phyloP scores from a whole-genome alignment of 2,329 filamentous ascomycete species.

The Dothidotthia symphoricarpi region DNA sequence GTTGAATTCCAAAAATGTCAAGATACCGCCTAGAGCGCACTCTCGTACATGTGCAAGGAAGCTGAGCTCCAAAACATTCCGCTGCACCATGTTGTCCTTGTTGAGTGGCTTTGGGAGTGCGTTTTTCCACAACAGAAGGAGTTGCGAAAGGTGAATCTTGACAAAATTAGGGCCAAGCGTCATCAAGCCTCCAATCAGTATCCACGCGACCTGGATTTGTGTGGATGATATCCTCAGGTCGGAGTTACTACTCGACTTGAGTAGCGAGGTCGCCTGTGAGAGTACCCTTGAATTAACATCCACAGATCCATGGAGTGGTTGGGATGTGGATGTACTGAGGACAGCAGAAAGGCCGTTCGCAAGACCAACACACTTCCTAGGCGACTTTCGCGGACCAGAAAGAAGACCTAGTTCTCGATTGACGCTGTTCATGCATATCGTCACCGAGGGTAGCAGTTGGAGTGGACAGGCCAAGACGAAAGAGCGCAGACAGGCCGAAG shows the following conservation, averaged over 20 bases:
- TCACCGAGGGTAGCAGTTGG: slow-evolving; percentile 85
- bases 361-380: slow-evolving; percentile 82
- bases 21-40: slow-evolving; percentile 85
- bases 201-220: slow-evolving; percentile 97
- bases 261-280: slow-evolving; percentile 82
- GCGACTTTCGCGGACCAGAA: slow-evolving; percentile 70
- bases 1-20: slow-evolving; percentile 92
- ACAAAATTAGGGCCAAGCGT: slow-evolving; percentile 96
- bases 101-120: slow-evolving; percentile 91
- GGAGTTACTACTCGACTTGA: slow-evolving; percentile 89
- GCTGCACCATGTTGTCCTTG: slow-evolving; percentile 82
- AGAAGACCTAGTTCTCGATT: slow-evolving; percentile 80
- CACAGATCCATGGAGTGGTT: slow-evolving; percentile 89
- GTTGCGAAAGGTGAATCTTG: slow-evolving; percentile 93
- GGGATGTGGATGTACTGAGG: slow-evolving; percentile 81
- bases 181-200: slow-evolving; percentile 94
- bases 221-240: slow-evolving; percentile 89
- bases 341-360: slow-evolving; percentile 89
- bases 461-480: slow-evolving; percentile 91
- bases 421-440: slow-evolving; percentile 95
- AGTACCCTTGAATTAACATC: slow-evolving; percentile 92
- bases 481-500: slow-evolving; percentile 78
- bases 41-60: slow-evolving; percentile 94
- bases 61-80: slow-evolving; percentile 82
- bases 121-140: slow-evolving; percentile 95